Conservation (phyloP, 139 green algal species). For the Ettlia oleoabundans region DNA sequence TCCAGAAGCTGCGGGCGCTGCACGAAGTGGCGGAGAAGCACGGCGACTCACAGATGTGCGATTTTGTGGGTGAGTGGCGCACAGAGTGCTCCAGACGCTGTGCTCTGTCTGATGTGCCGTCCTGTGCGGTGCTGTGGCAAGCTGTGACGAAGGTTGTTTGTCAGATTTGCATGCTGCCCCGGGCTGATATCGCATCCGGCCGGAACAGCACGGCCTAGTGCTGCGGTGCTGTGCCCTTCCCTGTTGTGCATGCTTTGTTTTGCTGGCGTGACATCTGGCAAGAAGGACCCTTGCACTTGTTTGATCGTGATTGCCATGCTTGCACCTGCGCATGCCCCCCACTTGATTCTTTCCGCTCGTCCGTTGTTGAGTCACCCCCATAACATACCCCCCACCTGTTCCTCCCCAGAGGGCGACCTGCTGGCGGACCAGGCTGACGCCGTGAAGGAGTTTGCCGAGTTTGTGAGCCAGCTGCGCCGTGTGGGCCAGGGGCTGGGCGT, state of each 20-base stretch:
- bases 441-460: constrained; percentile 86
- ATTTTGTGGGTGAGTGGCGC: constrained; percentile 80
- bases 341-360: background rate
- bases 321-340: too few relatives aligned
- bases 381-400: too few relatives aligned
- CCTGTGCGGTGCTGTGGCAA: background rate
- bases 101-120: background rate
- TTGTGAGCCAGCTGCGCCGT: constrained; percentile 87
- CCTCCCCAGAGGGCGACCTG: constrained; percentile 63
- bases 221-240: too few relatives aligned
- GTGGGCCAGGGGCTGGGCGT: constrained; percentile 91
- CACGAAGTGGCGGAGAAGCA: constrained; percentile 73
- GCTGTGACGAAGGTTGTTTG: too few relatives aligned
- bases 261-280: too few relatives aligned
- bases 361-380: background rate
- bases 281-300: too few relatives aligned
- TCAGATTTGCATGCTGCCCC: too few relatives aligned
- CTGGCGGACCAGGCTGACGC: constrained; percentile 79
- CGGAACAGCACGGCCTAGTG: too few relatives aligned
- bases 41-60: constrained; percentile 80
- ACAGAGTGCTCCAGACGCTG: too few relatives aligned
- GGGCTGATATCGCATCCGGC: too few relatives aligned
- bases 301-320: too few relatives aligned
- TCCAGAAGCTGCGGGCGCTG: constrained; percentile 71
- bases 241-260: too few relatives aligned